These are phyloP conservation scores for Saccharomycopsis sp. DNA, from an alignment of 805 yeast genomes.

Conservation along the genomic window DNA sequence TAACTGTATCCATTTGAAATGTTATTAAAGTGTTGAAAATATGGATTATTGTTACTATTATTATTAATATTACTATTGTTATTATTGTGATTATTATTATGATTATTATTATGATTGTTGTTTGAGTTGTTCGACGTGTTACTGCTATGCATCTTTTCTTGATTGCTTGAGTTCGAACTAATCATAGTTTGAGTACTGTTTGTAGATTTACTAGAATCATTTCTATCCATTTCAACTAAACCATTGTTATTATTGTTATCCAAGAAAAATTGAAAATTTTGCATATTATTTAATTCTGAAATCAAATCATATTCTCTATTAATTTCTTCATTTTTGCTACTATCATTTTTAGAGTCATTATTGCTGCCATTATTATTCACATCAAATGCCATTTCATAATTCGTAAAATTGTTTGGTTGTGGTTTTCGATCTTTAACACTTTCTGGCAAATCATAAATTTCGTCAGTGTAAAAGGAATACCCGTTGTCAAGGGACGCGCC, in stretches of 20 bases:
- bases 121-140: background rate
- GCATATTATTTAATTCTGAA: conserved; percentile 20
- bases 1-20: conserved; percentile 35
- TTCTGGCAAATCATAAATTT: background rate
- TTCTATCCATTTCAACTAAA: conserved; percentile 9
- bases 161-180: conserved; percentile 10
- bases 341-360: background rate
- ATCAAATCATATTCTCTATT: conserved; percentile 18
- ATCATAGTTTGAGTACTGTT: conserved; percentile 21
- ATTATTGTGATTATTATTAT: conserved; percentile 3
- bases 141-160: background rate
- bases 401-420: background rate
- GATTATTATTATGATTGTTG: conserved; percentile 3
- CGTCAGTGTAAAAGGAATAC: conserved; percentile 18
- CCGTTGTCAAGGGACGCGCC: no score
- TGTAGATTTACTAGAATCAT: conserved; percentile 19
- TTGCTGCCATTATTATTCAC: background rate
- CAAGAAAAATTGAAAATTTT: conserved; percentile 19
- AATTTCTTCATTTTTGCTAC: conserved; percentile 8
- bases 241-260: background rate
- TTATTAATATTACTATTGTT: background rate
- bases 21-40: conserved; percentile 22
- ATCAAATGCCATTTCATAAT: background rate
- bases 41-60: background rate
- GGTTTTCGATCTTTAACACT: background rate